Conservation (phyloP, 768 basidiomycete species). For the Sporobolomyces phaffii region DNA sequence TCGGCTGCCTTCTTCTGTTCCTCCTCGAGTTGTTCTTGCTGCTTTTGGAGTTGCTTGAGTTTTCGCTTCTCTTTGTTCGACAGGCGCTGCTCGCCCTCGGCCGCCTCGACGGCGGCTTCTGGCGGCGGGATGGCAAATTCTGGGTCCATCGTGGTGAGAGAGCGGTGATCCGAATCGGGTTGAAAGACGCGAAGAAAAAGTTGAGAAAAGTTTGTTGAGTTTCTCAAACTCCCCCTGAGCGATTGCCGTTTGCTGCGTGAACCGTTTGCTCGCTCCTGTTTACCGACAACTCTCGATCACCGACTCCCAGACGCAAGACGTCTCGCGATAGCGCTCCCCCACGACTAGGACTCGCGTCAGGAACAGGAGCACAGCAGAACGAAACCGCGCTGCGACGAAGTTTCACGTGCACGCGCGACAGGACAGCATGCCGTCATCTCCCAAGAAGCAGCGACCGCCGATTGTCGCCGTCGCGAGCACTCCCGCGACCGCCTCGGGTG, state of each 20-base stretch:
- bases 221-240: not conserved
- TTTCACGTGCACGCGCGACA: not conserved
- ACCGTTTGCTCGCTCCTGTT: too few relatives aligned
- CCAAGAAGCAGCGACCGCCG: not conserved
- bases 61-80: slow-evolving; percentile 19
- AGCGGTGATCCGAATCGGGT: not conserved
- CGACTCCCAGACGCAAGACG: too few relatives aligned
- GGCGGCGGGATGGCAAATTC: not conserved
- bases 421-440: slow-evolving; percentile 1
- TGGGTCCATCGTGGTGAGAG: not conserved
- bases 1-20: not conserved
- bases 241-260: too few relatives aligned
- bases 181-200: not conserved
- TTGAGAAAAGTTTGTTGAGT: not conserved
- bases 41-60: slow-evolving; percentile 6
- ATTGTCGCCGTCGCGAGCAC: slow-evolving; percentile 2
- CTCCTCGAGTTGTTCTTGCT: not conserved
- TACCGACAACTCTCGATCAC: too few relatives aligned
- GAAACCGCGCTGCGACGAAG: not conserved
- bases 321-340: too few relatives aligned
- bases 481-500: not conserved
- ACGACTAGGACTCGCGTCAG: too few relatives aligned
- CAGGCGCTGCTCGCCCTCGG: not conserved
- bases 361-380: not conserved
- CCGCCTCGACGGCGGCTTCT: not conserved